Conservation (phyloP, 2,329 filamentous ascomycete genomes). For the Uncinocarpus reesii region DNA sequence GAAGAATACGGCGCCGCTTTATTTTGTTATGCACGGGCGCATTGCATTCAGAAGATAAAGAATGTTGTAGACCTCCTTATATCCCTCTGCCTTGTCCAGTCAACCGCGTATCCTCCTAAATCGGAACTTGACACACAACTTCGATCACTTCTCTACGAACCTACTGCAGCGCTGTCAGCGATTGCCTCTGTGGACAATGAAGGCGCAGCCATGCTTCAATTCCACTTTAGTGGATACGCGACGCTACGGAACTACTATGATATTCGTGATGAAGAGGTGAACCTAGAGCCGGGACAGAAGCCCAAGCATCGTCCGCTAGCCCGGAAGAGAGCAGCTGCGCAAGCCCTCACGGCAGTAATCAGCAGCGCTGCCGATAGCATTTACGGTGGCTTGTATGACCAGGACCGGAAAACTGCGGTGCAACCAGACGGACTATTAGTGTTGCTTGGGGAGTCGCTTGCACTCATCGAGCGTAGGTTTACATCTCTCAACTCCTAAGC, state of each 20-base stretch:
- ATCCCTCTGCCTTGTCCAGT: slow-evolving; percentile 77
- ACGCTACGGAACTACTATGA: slow-evolving; percentile 85
- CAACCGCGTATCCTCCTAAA: slow-evolving; percentile 63
- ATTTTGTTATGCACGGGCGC: slow-evolving; percentile 82
- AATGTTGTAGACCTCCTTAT: slow-evolving; percentile 79
- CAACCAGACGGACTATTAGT: slow-evolving; percentile 78
- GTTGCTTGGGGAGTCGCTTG: slow-evolving; percentile 70
- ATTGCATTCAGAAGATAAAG: slow-evolving; percentile 66
- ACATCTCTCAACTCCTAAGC: too few species aligned
- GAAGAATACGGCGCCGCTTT: slow-evolving; percentile 76
- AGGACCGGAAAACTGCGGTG: slow-evolving; percentile 67
- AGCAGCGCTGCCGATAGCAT: slow-evolving; percentile 82
- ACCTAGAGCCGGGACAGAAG: slow-evolving; percentile 28
- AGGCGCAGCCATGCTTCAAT: slow-evolving; percentile 72
- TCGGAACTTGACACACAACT: slow-evolving; percentile 65
- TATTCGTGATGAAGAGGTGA: slow-evolving; percentile 60
- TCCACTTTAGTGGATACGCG: slow-evolving; percentile 82
- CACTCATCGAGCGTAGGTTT: slow-evolving; percentile 56
- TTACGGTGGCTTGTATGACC: slow-evolving; percentile 79
- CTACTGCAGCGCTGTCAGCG: slow-evolving; percentile 59
- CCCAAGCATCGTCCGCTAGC: slow-evolving; percentile 45
- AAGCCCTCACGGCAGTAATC: slow-evolving; percentile 70
- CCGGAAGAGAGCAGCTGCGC: slow-evolving; percentile 59
- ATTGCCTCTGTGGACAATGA: slow-evolving; percentile 67
- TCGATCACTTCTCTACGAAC: slow-evolving; percentile 57